phyloP scores from a whole-genome alignment of 371 early-diverging fungal species.

The Coemansia sp. region DNA sequence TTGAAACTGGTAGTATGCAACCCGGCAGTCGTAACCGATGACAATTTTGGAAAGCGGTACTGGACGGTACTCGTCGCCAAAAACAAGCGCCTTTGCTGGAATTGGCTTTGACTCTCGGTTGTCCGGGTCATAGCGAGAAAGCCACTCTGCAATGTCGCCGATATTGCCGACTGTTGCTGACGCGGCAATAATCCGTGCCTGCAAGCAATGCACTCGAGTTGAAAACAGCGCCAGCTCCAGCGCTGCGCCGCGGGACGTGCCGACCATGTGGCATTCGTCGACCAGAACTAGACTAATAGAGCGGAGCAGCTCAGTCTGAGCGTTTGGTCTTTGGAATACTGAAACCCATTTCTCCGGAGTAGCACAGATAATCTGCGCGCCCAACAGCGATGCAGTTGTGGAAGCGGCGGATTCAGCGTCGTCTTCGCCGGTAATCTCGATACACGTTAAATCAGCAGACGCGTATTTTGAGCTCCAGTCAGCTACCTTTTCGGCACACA shows the following conservation, averaged over 20 bases:
- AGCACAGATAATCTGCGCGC: conserved; percentile 52
- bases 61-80: conserved; percentile 40
- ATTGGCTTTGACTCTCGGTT: not conserved
- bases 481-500: conserved; percentile 62
- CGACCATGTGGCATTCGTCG: conserved; percentile 43
- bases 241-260: conserved; percentile 30
- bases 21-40: conserved; percentile 20
- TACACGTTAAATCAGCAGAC: conserved; percentile 49
- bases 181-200: conserved; percentile 21
- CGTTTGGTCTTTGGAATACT: conserved; percentile 40
- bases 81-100: conserved; percentile 25
- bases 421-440: conserved; percentile 66
- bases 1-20: conserved; percentile 32
- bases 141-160: conserved; percentile 33
- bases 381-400: conserved; percentile 9
- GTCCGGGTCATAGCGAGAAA: not conserved
- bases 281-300: conserved; percentile 22
- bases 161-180: conserved; percentile 39
- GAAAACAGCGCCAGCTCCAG: conserved; percentile 23
- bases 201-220: not conserved
- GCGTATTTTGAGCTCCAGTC: conserved; percentile 59
- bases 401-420: conserved; percentile 23
- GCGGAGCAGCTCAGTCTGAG: not conserved
- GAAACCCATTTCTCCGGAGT: conserved; percentile 68
- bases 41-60: conserved; percentile 27